phyloP scores from a whole-genome alignment of 2,329 filamentous ascomycete species.

The Aspergillus japonicus region DNA sequence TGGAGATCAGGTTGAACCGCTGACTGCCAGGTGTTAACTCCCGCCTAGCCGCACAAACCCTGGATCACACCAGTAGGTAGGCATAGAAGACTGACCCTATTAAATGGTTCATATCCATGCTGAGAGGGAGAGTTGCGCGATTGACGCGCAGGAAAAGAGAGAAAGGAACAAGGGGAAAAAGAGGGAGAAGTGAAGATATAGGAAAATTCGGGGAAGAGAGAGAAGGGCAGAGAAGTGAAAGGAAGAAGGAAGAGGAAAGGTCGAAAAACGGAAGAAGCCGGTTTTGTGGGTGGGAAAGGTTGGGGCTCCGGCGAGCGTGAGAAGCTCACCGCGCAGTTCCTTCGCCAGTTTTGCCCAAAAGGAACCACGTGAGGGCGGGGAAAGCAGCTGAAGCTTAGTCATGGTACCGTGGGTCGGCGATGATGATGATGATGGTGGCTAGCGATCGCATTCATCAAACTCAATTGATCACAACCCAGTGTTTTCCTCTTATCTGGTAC shows the following conservation, averaged over 20 bases:
- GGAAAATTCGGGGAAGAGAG: constrained; percentile 22
- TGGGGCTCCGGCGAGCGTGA: constrained; percentile 33
- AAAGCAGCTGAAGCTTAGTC: background rate
- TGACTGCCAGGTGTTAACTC: constrained; percentile 59
- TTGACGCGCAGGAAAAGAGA: constrained; percentile 28
- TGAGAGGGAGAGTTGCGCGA: constrained; percentile 35
- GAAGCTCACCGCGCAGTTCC: constrained; percentile 33
- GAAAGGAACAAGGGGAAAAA: constrained; percentile 16
- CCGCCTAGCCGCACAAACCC: constrained; percentile 36
- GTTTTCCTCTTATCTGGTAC: background rate
- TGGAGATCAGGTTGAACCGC: constrained; percentile 93
- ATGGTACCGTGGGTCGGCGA: background rate
- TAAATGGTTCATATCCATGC: constrained; percentile 52
- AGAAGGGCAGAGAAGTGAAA: constrained; percentile 24
- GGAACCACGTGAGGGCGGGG: constrained; percentile 1
- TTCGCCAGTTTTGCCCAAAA: constrained; percentile 15
- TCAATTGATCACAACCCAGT: constrained; percentile 1
- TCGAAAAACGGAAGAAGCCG: constrained; percentile 8
- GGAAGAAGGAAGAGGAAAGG: constrained; percentile 30
- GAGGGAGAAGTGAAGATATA: constrained; percentile 25
- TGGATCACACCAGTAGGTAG: constrained; percentile 27
- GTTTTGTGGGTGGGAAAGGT: constrained; percentile 31
- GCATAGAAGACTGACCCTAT: constrained; percentile 44
- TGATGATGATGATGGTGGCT: background rate
- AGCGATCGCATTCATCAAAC: background rate